Conservation (phyloP, 805 yeast species). For the Maudiozyma barnettii region DNA sequence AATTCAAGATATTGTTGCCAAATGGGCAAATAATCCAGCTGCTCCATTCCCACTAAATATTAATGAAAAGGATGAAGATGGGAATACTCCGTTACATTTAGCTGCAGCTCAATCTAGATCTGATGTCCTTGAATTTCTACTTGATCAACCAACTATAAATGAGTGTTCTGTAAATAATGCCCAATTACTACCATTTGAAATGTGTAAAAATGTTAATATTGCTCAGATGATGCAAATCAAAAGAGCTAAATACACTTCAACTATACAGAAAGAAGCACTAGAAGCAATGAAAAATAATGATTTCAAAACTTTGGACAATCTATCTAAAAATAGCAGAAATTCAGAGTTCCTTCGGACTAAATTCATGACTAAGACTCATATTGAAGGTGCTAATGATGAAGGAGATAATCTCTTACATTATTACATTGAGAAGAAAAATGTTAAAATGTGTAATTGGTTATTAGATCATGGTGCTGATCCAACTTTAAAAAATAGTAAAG, state of each 20-base stretch:
- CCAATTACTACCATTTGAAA: constrained; percentile 73
- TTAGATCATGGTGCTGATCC: constrained; percentile 93
- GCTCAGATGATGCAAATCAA: constrained; percentile 70
- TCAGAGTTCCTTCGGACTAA: constrained; percentile 77
- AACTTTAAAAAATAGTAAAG: constrained; percentile 69
- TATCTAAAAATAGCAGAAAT: constrained; percentile 66
- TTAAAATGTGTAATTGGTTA: constrained; percentile 79
- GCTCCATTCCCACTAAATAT: constrained; percentile 38
- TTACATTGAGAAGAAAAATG: constrained; percentile 65
- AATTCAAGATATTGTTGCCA: constrained; percentile 39
- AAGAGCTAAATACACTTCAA: constrained; percentile 70
- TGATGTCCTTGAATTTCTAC: constrained; percentile 62
- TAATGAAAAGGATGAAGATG: constrained; percentile 67
- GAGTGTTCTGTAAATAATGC: constrained; percentile 70
- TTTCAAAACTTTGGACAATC: constrained; percentile 49
- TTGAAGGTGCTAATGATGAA: constrained; percentile 70
- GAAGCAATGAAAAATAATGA: constrained; percentile 61
- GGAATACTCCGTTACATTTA: constrained; percentile 86
- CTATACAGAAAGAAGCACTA: constrained; percentile 57
- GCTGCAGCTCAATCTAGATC: constrained; percentile 69
- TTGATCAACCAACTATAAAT: constrained; percentile 57
- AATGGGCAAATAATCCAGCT: constrained; percentile 15
- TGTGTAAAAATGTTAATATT: constrained; percentile 49
- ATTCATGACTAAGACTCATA: background rate
- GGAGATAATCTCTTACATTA: constrained; percentile 90